These are phyloP conservation scores for Rutstroemia sp. DNA, from an alignment of 2,329 filamentous ascomycete genomes.

Conservation along the genomic window DNA sequence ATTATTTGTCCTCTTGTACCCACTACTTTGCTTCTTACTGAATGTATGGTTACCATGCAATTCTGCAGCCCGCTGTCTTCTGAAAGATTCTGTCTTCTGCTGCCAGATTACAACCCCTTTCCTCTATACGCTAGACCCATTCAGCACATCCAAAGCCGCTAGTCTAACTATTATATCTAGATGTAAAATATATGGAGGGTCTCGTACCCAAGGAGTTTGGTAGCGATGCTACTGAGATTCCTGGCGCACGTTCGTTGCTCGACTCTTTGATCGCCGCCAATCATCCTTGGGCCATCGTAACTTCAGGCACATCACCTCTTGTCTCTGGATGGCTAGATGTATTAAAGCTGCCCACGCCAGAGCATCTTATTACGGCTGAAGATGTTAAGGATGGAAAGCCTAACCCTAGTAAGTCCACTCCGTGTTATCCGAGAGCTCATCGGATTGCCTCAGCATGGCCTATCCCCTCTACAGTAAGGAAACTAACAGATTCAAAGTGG, in stretches of 20 bases:
- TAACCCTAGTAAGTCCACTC: slow-evolving; percentile 42
- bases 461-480: too few relatives aligned
- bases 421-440: neutral
- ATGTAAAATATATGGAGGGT: slow-evolving; percentile 72
- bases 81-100: too few relatives aligned
- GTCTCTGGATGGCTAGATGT: slow-evolving; percentile 66
- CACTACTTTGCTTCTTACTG: neutral
- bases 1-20: slow-evolving; percentile 22
- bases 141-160: neutral
- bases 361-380: slow-evolving; percentile 66
- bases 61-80: neutral
- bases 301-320: slow-evolving; percentile 61
- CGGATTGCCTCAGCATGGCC: neutral
- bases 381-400: slow-evolving; percentile 71
- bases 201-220: slow-evolving; percentile 71
- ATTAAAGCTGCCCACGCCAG: slow-evolving; percentile 56
- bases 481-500: slow-evolving; percentile 31
- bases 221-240: slow-evolving; percentile 73
- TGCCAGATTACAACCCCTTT: too few relatives aligned
- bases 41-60: neutral
- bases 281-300: slow-evolving; percentile 73
- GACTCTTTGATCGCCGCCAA: slow-evolving; percentile 52
- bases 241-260: slow-evolving; percentile 69
- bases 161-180: slow-evolving; percentile 38
- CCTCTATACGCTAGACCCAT: too few relatives aligned